Evolutionary conservation across 768 basidiomycete genomes (phyloP), one percentile per base, ranked within the genome.

Genomic region (Macrolepiota dolichaula): DNA sequence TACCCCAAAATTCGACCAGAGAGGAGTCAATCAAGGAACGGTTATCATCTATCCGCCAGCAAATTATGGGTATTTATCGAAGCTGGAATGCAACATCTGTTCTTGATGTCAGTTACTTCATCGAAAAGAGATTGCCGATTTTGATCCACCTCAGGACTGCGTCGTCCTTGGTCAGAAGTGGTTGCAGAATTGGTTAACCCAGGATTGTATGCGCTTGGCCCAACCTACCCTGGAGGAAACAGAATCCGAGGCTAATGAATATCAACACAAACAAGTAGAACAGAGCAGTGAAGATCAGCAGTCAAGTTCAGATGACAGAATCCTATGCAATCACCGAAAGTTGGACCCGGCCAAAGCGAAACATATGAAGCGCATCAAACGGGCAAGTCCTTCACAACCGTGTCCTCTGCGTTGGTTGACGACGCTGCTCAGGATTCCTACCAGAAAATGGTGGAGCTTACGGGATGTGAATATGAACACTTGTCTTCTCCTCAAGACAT

Each of bases 341-440:
- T 76, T 92, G 38, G 80, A 91, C 71, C 91, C 91, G 11, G 66
- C 65, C 24, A 86, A 84, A 68, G 79, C 81, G 3, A 65, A 68
- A 47, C 73, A 81, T 63, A 88, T 94, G 84, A 94, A 92, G 68
- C 80, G 86, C 52, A 80, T 95, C 44, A 79, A 75, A 25, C 70
- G 75, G 68, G 89, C 90, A 51, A 44, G 69, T 65, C 9, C 11
- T 47, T 47, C 47, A 37, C 35, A 25, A n/a, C 47, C 46, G 49
- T 25, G 38, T n/a, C 9, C 36, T 32, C 22, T 24, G 19, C 27
- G 13, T 27, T 19, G 42, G 17, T 55, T 29, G 15, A 58, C 15
- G 6, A 40, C 36, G 42, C 46, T 29, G 11, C 38, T 52, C 64
- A 87, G 86, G 65, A 68, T 49, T 78, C 80, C 19, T 80, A 78